Conservation (phyloP, 495 filamentous ascomycete species). For the Neurospora discreta region DNA sequence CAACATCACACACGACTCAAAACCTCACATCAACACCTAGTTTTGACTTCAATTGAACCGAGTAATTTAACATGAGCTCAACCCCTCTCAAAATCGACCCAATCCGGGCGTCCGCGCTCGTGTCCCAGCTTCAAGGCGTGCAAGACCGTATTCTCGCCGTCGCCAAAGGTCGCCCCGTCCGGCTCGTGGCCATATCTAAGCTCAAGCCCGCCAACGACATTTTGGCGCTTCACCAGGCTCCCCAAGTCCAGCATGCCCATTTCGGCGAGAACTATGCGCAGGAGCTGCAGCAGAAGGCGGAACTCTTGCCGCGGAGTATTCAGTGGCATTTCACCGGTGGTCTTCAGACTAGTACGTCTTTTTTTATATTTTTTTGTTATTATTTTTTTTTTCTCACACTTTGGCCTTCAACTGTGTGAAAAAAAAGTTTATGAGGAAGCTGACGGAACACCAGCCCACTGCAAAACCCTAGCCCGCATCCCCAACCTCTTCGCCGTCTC, state of each 20-base stretch:
- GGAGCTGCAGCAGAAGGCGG: constrained; percentile 79
- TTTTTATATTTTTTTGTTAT: no score
- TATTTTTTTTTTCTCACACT: no score
- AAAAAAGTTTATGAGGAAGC: no score
- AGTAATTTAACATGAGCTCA: neutral
- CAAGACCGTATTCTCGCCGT: constrained; percentile 31
- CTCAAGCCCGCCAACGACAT: constrained; percentile 85
- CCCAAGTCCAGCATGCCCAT: constrained; percentile 49
- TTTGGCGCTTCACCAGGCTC: constrained; percentile 60
- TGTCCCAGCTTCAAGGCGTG: constrained; percentile 36
- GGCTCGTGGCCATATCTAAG: constrained; percentile 89
- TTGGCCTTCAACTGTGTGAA: no score
- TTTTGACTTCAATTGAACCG: neutral
- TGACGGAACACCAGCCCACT: constrained; percentile 53
- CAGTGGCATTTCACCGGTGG: constrained; percentile 95
- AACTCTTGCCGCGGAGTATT: constrained; percentile 62
- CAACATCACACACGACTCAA: neutral
- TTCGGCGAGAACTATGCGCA: constrained; percentile 98
- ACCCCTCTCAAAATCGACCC: constrained; percentile 36
- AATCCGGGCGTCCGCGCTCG: constrained; percentile 35
- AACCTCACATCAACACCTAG: neutral
- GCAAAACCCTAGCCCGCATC: constrained; percentile 73
- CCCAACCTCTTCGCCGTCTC: constrained; percentile 90
- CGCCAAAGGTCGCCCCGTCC: constrained; percentile 42
- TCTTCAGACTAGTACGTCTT: constrained; percentile 50